These are phyloP conservation scores for Aspergillus hiratsukae DNA, from an alignment of 2,329 filamentous ascomycete species.

Conservation along the genomic window DNA sequence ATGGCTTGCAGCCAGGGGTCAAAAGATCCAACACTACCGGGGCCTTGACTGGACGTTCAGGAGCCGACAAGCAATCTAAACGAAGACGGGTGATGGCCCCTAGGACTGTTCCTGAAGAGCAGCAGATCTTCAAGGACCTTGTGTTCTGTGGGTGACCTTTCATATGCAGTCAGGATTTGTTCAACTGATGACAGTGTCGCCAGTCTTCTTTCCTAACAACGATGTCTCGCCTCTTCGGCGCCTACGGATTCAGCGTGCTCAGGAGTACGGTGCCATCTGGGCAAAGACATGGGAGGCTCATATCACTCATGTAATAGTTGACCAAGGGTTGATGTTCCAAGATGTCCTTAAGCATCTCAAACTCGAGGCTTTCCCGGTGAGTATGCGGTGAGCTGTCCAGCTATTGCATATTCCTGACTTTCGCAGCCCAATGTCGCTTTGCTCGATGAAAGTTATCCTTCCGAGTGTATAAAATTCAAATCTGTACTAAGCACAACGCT, in stretches of 20 bases:
- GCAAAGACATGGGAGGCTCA: slow-evolving; percentile 50
- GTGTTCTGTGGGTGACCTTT: slow-evolving; percentile 50
- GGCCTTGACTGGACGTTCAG: slow-evolving; percentile 8
- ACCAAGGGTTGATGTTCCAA: slow-evolving; percentile 60
- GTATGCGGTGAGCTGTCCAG: slow-evolving; percentile 15
- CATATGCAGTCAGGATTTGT: slow-evolving; percentile 3
- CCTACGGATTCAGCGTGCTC: slow-evolving; percentile 68
- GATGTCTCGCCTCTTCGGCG: slow-evolving; percentile 64
- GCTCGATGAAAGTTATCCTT: slow-evolving; percentile 64
- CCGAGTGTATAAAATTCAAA: slow-evolving; percentile 62
- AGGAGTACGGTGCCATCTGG: slow-evolving; percentile 72
- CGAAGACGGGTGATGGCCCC: slow-evolving; percentile 33
- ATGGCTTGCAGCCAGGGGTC: background rate
- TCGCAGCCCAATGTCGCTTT: slow-evolving; percentile 40
- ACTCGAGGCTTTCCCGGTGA: slow-evolving; percentile 45
- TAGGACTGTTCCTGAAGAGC: slow-evolving; percentile 47
- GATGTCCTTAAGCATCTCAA: slow-evolving; percentile 59
- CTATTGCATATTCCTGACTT: slow-evolving; percentile 11
- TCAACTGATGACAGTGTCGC: background rate
- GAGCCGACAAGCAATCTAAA: slow-evolving; percentile 15
- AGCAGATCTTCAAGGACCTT: slow-evolving; percentile 59
- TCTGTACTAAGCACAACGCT: slow-evolving; percentile 54
- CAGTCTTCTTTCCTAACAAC: slow-evolving; percentile 74
- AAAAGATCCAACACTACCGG: slow-evolving; percentile 13
- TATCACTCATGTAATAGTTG: slow-evolving; percentile 77